phyloP scores from a whole-genome alignment of 345 rosid genomes.

The Rhodamnia rubescens region DNA sequence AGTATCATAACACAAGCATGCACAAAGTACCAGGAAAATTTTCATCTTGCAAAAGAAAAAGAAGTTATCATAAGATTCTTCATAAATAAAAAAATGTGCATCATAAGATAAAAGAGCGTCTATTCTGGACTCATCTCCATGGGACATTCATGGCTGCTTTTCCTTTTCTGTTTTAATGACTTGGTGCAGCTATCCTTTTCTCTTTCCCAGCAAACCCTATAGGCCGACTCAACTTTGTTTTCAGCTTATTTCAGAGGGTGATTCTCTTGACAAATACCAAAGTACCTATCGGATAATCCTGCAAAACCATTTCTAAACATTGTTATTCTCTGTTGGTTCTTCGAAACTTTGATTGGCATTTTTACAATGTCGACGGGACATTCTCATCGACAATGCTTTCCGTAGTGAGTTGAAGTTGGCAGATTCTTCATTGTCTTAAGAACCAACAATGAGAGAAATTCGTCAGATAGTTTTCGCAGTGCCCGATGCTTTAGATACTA shows the following conservation, averaged over 20 bases:
- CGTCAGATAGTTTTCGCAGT: neutral
- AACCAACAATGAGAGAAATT: neutral
- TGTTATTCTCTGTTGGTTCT: neutral
- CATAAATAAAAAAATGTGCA: neutral
- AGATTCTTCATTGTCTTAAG: neutral
- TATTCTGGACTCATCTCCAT: neutral
- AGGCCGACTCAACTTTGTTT: neutral
- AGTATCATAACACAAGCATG: neutral
- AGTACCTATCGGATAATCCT: neutral
- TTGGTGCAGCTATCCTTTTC: neutral
- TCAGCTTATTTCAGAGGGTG: neutral
- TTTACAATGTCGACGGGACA: neutral
- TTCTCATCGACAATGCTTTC: neutral
- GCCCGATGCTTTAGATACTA: neutral
- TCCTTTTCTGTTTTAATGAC: neutral
- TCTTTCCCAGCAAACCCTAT: neutral
- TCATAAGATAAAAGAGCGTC: neutral
- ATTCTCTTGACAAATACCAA: neutral
- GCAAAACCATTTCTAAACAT: neutral
- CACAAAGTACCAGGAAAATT: neutral
- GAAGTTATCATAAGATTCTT: too few relatives aligned
- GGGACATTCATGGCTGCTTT: neutral
- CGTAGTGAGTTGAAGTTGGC: neutral
- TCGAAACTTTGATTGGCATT: neutral
- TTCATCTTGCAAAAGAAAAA: neutral